Evolutionary conservation across 1,284 basidiomycete species (phyloP).

Genomic region (Leccinum fallax): DNA sequence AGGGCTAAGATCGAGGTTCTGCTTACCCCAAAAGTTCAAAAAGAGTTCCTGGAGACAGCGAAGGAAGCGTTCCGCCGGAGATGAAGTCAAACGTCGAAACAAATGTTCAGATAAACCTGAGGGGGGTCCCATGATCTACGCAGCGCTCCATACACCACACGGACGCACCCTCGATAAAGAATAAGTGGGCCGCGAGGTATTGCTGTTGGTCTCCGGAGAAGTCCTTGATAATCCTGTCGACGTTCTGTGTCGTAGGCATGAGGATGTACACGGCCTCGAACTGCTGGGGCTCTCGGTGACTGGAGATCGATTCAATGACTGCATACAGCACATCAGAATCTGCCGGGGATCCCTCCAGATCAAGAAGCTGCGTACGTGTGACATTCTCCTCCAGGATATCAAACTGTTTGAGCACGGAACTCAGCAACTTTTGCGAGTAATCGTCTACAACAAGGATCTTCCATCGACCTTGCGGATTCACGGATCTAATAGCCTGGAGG

Average conservation of each 20-base stretch:
- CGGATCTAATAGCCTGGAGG: constrained; percentile 77
- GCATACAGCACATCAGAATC: constrained; percentile 11
- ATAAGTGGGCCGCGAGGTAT: constrained; percentile 89
- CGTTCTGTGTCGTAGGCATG: constrained; percentile 93
- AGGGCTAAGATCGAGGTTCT: not conserved
- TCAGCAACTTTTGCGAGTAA: constrained; percentile 83
- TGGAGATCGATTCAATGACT: constrained; percentile 83
- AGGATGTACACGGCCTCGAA: constrained; percentile 93
- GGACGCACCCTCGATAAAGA: constrained; percentile 87
- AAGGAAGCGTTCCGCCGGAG: constrained; percentile 71
- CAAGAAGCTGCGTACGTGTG: constrained; percentile 64
- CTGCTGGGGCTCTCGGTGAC: constrained; percentile 73
- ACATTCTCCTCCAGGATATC: constrained; percentile 95
- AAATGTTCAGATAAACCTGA: constrained; percentile 74
- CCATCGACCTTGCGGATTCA: constrained; percentile 85
- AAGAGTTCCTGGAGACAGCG: constrained; percentile 81
- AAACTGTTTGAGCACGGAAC: constrained; percentile 88
- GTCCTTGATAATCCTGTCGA: constrained; percentile 89
- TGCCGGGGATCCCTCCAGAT: constrained; percentile 6
- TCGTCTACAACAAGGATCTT: constrained; percentile 97
- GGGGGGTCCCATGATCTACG: constrained; percentile 5
- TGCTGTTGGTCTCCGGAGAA: constrained; percentile 69
- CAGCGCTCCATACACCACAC: constrained; percentile 1
- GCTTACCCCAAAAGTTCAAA: constrained; percentile 84
- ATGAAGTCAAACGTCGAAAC: constrained; percentile 72